Conservation (phyloP, 345 rosid species). For the Syzygium grande region DNA sequence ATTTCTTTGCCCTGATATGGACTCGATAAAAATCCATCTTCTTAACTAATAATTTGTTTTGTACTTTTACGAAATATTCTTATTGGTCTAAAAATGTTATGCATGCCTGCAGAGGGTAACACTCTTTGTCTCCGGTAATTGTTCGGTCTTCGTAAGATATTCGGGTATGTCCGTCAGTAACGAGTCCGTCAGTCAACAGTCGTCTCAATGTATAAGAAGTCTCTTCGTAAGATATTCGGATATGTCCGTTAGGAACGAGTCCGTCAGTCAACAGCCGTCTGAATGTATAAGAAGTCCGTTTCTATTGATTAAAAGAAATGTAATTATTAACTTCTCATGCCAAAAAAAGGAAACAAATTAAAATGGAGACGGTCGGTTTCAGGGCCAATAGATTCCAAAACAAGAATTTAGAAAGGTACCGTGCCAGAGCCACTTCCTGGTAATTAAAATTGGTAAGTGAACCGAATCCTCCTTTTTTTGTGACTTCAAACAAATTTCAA, state of each 20-base stretch:
- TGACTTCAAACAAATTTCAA: background rate
- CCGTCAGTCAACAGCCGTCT: too few relatives aligned
- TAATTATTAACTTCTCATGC: background rate
- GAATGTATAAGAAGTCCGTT: too few relatives aligned
- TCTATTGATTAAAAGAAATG: too few relatives aligned
- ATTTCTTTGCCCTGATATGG: too few relatives aligned
- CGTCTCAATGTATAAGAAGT: too few relatives aligned
- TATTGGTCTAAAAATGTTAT: background rate
- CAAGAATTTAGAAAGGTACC: too few relatives aligned
- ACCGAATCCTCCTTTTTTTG: background rate
- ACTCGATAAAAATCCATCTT: background rate
- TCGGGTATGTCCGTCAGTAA: too few relatives aligned
- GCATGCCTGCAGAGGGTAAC: background rate
- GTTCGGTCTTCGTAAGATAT: background rate
- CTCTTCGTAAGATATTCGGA: background rate
- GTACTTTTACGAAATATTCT: background rate
- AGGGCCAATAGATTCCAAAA: too few relatives aligned
- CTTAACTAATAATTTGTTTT: background rate
- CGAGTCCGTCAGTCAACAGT: too few relatives aligned
- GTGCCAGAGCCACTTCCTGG: background rate
- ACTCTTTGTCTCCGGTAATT: background rate
- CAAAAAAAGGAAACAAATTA: background rate
- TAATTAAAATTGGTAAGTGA: background rate
- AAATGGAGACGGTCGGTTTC: background rate
- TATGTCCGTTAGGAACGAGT: too few relatives aligned